Evolutionary conservation across 371 early-diverging fungal genomes (phyloP), one percentile per base, ranked within the genome.

Genomic region (Mucor irregularis): DNA sequence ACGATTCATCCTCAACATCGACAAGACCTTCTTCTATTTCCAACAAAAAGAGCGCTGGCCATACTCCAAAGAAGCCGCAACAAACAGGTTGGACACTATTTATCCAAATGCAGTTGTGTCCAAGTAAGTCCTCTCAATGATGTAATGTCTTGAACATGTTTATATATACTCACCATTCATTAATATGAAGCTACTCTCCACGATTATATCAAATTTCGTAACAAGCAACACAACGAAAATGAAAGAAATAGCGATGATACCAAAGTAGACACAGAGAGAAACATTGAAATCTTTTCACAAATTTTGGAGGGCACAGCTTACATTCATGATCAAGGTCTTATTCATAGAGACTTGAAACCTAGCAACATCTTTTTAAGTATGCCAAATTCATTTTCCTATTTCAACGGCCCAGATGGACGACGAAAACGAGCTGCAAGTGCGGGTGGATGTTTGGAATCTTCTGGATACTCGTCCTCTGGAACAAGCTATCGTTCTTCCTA

Each of bases 61-160:
- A 29, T 14, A 13, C 4, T 16, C 11, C 24, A 42, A 42, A 13
- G 1, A 22, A 2, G 6, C 4, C 3, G 10, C 10, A 21, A 9
- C 42, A 42, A 42, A 24, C 13, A 4, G 42, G 42, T 3, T 42
- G 42, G 42, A 42, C 25, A 0, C 65, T 92, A 26, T 89, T 85
- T 55, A 89, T 92, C 35, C 92, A 92, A 66, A 92, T 92, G 93
- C 89, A 92, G 56, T 78, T 92, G 21, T 92, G 93, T 65, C 84
- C 85, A 55, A 84, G 85, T 43, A 87, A 56, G 51, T 28, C 26
- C 0, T 7, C 28, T 5, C 19, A 19, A n/a, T n/a, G n/a, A n/a
- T n/a, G n/a, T n/a, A n/a, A n/a, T n/a, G n/a, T n/a, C n/a, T n/a
- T n/a, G n/a, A n/a, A n/a, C n/a, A n/a, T n/a, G n/a, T n/a, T n/a